Percentiles rank a stretch among this genome's conserved stretches.
Evolutionary conservation across 352 stramenopile genomes (phyloP).

Genomic region (Phytopythium cucurbitacearum): DNA sequence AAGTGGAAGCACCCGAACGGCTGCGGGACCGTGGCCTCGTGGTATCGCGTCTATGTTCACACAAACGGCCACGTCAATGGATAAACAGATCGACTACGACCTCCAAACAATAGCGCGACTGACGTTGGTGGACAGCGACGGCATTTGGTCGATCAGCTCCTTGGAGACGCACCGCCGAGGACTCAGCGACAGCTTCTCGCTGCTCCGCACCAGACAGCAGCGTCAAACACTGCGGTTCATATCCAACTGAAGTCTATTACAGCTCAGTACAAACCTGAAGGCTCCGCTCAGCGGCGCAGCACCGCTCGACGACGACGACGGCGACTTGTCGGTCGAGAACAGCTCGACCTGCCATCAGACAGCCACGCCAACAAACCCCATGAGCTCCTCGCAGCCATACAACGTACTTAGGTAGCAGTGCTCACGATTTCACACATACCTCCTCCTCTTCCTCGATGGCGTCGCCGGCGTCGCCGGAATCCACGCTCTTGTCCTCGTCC

Average conservation of each 20-base stretch:
- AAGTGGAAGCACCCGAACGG: slow-evolving; percentile 74
- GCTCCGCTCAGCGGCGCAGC: background rate
- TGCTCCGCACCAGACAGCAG: background rate
- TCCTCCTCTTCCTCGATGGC: slow-evolving; percentile 6
- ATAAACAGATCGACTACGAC: background rate
- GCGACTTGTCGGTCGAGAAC: slow-evolving; percentile 13
- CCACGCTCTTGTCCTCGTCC: background rate
- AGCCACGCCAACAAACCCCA: background rate
- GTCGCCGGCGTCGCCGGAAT: background rate
- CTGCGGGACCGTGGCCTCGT: slow-evolving; percentile 43
- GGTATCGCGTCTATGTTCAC: slow-evolving; percentile 39
- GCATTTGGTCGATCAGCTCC: slow-evolving; percentile 71
- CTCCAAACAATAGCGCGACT: slow-evolving; percentile 1
- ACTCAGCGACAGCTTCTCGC: slow-evolving; percentile 30
- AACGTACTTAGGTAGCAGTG: background rate
- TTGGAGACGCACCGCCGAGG: slow-evolving; percentile 54
- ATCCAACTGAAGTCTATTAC: background rate
- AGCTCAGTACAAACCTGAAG: slow-evolving; percentile 1
- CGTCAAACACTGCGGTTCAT: background rate
- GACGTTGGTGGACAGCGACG: slow-evolving; percentile 57
- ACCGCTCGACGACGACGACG: no score
- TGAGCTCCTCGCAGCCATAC: background rate
- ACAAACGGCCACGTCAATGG: background rate
- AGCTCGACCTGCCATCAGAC: slow-evolving; percentile 17
- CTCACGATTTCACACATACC: background rate